A percentile compares a stretch with the other conserved stretches of the same genome.
These are phyloP conservation scores for Trametopsis cervina DNA, from an alignment of 768 basidiomycete genomes.

Conservation along the genomic window DNA sequence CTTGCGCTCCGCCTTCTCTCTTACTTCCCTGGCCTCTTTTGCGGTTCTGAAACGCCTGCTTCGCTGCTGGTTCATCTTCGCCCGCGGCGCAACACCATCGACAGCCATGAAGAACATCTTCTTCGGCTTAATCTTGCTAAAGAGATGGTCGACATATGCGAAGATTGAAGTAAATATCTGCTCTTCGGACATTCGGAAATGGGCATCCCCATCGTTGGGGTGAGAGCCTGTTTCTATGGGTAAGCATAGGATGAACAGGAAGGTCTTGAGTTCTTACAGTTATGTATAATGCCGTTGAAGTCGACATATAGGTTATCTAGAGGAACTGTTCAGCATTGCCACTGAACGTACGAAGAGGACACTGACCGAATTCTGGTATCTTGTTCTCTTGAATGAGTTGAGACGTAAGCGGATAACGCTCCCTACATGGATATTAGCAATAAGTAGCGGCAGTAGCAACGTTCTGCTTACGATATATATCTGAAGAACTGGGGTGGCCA, in stretches of 20 bases:
- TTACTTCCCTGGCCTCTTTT: constrained; percentile 81
- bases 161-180: constrained; percentile 98
- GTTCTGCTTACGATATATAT: constrained; percentile 74
- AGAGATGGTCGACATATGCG: constrained; percentile 93
- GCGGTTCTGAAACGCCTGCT: constrained; percentile 91
- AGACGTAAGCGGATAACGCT: constrained; percentile 96
- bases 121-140: constrained; percentile 95
- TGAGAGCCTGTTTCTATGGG: constrained; percentile 59
- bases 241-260: not conserved
- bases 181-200: constrained; percentile 93
- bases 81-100: constrained; percentile 93
- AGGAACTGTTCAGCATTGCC: constrained; percentile 10
- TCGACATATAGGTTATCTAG: constrained; percentile 88
- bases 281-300: constrained; percentile 91
- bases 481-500: constrained; percentile 73
- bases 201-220: constrained; percentile 93
- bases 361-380: constrained; percentile 93
- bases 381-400: constrained; percentile 98
- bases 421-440: constrained; percentile 41
- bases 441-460: not conserved
- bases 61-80: constrained; percentile 99
- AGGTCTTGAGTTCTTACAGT: constrained; percentile 38
- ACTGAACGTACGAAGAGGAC: not conserved
- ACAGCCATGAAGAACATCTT: constrained; percentile 99
- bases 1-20: constrained; percentile 80